A percentile compares a stretch with the other conserved stretches of the same genome.
phyloP scores from a whole-genome alignment of 2,329 filamentous ascomycete genomes.

The Apiospora koreana region DNA sequence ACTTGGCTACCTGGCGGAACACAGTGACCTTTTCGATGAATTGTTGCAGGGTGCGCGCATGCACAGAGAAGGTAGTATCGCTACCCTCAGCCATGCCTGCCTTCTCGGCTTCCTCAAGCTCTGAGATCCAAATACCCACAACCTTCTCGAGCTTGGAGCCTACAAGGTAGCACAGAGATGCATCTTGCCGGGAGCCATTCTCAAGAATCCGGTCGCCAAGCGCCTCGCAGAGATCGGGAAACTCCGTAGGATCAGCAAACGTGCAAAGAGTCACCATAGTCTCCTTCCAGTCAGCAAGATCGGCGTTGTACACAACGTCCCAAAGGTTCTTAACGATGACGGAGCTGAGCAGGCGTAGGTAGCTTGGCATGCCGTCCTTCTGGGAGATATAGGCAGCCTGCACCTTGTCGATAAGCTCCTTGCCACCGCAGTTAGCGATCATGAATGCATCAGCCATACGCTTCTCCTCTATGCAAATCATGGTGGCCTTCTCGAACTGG shows the following conservation, averaged over 20 bases:
- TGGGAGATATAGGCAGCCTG: slow-evolving; percentile 88
- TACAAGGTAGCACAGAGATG: slow-evolving; percentile 93
- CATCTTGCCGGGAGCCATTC: slow-evolving; percentile 77
- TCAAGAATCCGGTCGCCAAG: slow-evolving; percentile 90
- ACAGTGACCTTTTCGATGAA: slow-evolving; percentile 99
- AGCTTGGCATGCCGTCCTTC: slow-evolving; percentile 82
- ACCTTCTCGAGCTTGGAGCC: slow-evolving; percentile 98
- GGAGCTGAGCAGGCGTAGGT: slow-evolving; percentile 84
- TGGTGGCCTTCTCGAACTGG: slow-evolving; percentile 85
- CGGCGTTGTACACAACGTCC: slow-evolving; percentile 97
- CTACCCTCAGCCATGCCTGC: slow-evolving; percentile 68
- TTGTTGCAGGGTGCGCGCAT: slow-evolving; percentile 83
- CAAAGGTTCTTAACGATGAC: slow-evolving; percentile 96
- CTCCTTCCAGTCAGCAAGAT: slow-evolving; percentile 93
- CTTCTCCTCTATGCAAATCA: slow-evolving; percentile 85
- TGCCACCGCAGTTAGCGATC: slow-evolving; percentile 94
- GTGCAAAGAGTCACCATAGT: slow-evolving; percentile 95
- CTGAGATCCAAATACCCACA: slow-evolving; percentile 87
- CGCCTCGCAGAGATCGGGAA: slow-evolving; percentile 91
- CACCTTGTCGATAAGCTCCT: slow-evolving; percentile 90
- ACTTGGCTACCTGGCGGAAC: slow-evolving; percentile 92
- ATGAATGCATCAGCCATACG: slow-evolving; percentile 96
- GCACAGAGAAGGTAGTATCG: slow-evolving; percentile 87
- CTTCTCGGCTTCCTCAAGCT: slow-evolving; percentile 82
- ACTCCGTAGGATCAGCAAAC: slow-evolving; percentile 87